Evolutionary conservation across 306 rosid genomes (phyloP).

Genomic region (Begonia loranthoides): DNA sequence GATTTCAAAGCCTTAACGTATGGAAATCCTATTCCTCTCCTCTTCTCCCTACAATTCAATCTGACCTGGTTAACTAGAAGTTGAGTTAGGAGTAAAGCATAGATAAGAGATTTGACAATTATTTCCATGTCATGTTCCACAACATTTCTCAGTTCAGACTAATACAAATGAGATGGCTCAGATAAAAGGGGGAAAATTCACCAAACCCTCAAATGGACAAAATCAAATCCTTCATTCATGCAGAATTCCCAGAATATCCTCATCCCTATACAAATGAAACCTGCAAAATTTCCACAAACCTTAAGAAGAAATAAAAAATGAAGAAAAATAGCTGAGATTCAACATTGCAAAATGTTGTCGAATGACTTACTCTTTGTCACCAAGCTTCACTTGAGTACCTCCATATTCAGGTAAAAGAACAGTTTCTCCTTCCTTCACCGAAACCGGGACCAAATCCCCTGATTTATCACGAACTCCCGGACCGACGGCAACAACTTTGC

Average conservation of each 20-base stretch:
- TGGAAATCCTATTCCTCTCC: too few species aligned
- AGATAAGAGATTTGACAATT: too few species aligned
- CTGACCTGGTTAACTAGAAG: too few species aligned
- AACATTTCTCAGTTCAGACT: too few species aligned
- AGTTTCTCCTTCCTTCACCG: constrained; percentile 66
- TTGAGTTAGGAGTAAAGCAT: too few species aligned
- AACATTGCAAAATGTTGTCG: neutral
- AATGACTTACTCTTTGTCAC: constrained; percentile 67
- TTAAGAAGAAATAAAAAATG: neutral
- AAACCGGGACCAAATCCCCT: constrained; percentile 59
- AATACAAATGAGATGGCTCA: too few species aligned
- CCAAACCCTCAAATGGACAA: too few species aligned
- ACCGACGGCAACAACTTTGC: constrained; percentile 78
- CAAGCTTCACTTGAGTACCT: constrained; percentile 74
- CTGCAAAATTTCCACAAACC: constrained; percentile 20
- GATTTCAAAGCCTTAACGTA: too few species aligned
- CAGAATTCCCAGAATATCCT: constrained; percentile 28
- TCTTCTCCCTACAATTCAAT: too few species aligned
- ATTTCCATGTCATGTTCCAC: too few species aligned
- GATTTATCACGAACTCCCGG: constrained; percentile 58
- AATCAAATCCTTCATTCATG: constrained; percentile 12
- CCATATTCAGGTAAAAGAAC: constrained; percentile 91
- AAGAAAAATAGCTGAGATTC: too few species aligned
- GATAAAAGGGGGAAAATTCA: too few species aligned
- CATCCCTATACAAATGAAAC: constrained; percentile 36